Base-by-base conservation (phyloP, 768 basidiomycete genomes). In the Tylopilus sp. region DNA sequence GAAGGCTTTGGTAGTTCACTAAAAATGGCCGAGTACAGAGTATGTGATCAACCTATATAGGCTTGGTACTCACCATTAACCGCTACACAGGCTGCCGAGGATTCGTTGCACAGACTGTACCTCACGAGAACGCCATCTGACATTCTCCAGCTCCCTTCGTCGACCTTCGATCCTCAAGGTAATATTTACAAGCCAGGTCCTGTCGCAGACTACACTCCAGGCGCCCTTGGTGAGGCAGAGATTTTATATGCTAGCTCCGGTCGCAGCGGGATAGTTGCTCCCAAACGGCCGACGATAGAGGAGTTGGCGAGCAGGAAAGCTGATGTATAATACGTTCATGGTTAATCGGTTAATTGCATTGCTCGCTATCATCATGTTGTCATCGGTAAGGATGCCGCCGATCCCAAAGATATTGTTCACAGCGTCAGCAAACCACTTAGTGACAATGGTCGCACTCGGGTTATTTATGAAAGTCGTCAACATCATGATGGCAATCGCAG, bases 1-100 rank as follows among this genome's bases (percentile, higher is more conserved):
- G 95, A 99, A 70, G 94, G 95, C 13, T 92, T 95, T 63, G 97
- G 97, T 47, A 86, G 83, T 58, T 94, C 91, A 3, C 72, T 98
- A 48, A 85, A 82, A 68, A 98, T 98, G 95, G 93, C 93, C 15
- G 93, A 98, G 70, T 95, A 81, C 71, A 77, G 95, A 51, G 93
- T 92, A 69, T 47, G 81, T 20, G 23, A 36, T 31, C 17, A 48
- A n/a, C 21, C 23, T 40, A 28, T 47, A 56, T 20, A 10, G 22
- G 15, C 11, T 18, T 10, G 8, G 30, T 22, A 11, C 7, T 22
- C 10, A 23, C 39, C 6, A n/a, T 28, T 9, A 44, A 26, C 23
- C 48, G 6, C 23, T 35, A 25, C 52, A 23, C 57, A 89, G 86
- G 91, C 91, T 15, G 88, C 88, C 9, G 91, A 95, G 70, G 91